Conservation (phyloP, 257 asterid genomes). For the Penstemon barbatus region DNA sequence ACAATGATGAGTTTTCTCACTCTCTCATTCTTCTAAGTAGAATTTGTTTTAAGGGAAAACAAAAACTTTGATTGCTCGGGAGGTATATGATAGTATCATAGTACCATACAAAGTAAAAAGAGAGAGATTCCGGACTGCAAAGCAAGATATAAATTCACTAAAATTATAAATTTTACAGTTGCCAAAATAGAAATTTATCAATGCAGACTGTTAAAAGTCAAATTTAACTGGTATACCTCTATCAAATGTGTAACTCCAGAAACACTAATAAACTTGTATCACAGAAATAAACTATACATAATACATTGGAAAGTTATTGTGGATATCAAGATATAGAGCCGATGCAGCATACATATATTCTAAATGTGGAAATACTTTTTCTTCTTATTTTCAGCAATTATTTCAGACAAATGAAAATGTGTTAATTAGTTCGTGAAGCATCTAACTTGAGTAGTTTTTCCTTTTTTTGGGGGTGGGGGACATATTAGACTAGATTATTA, state of each 20-base stretch:
- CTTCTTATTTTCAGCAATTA: background rate
- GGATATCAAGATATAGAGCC: slow-evolving; percentile 8
- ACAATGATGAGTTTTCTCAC: no score
- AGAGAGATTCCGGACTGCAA: no score
- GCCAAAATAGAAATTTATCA: background rate
- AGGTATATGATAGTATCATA: background rate
- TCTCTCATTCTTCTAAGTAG: no score
- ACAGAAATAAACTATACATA: slow-evolving; percentile 73
- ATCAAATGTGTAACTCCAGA: slow-evolving; percentile 80
- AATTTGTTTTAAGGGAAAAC: background rate
- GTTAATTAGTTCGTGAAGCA: no score
- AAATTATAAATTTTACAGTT: no score
- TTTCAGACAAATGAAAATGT: background rate
- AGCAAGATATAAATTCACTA: no score
- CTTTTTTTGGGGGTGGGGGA: no score
- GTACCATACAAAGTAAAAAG: no score
- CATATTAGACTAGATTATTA: background rate
- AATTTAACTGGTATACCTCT: slow-evolving; percentile 57
- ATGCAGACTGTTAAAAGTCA: background rate
- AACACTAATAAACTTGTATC: slow-evolving; percentile 65
- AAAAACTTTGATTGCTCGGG: background rate
- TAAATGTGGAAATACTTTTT: background rate
- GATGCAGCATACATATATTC: slow-evolving; percentile 9
- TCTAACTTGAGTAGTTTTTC: no score
- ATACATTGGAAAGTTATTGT: slow-evolving; percentile 1